These are phyloP conservation scores for Vaccinium darrowii DNA, from an alignment of 148 eudicot species.

Conservation along the genomic window DNA sequence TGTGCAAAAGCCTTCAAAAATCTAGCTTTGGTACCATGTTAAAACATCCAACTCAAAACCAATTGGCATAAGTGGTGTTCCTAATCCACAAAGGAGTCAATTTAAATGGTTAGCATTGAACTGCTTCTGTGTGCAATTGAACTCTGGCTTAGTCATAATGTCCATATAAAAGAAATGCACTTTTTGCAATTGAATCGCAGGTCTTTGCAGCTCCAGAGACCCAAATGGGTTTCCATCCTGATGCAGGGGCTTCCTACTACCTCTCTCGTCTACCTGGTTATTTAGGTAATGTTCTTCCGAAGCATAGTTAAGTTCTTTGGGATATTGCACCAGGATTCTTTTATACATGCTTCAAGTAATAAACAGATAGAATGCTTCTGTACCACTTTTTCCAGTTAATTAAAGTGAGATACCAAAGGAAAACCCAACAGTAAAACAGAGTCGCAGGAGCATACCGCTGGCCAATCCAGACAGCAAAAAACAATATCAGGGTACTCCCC, in stretches of 20 bases:
- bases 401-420: not conserved
- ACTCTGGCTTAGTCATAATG: not conserved
- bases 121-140: conserved; percentile 8
- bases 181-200: conserved; percentile 40
- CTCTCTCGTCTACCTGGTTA: conserved; percentile 97
- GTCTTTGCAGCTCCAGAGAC: conserved; percentile 79
- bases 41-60: not conserved
- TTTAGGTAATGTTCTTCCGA: conserved; percentile 53
- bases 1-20: not conserved
- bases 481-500: not conserved
- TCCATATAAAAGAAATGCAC: not conserved
- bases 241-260: conserved; percentile 93
- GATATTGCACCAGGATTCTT: not conserved
- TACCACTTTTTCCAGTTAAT: not conserved
- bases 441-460: not conserved
- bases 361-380: not conserved
- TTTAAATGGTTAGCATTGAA: not conserved
- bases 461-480: not conserved
- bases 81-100: no score
- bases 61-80: not conserved
- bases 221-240: conserved; percentile 96
- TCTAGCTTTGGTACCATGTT: not conserved
- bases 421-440: not conserved
- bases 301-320: not conserved
- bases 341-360: not conserved